Evolutionary conservation across 1,139 yeast genomes (phyloP), one percentile per base, ranked within the genome.

Genomic region (Pneumocystis sp.): DNA sequence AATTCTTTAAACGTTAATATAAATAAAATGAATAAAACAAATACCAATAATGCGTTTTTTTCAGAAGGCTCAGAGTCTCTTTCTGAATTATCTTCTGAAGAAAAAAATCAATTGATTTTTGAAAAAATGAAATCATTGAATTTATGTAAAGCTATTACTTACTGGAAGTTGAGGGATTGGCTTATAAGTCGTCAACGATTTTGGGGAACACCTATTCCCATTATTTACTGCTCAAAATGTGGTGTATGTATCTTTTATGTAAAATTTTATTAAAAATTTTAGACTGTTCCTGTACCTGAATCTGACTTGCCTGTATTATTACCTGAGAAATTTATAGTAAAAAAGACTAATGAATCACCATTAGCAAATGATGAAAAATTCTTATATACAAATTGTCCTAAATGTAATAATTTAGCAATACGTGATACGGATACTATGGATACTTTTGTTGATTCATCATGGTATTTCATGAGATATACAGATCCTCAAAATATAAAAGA

Each of bases 161-260:
- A 85, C 68, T 86, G 80, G 72, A 82, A 85, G 70, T 77, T 93
- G 44, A 80, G 96, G 70, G 98, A 93, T 73, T 93, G 98, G 98
- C 80, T 93, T 50, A 87, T 93, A 61, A 86, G 95, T 72, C 83
- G 98, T 71, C 98, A 93, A 76, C 78, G 98, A 67, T 93, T 87
- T 74, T 93, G 98, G 98, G 98, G 98, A 39, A 95, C 97, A 0
- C 98, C 98, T 2, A 93, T 93, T 66, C 98, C 98, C 1, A 89
- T 93, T 50, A 79, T 93, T 34, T 95, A 93, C 71, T 93, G 98
- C 76, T 81, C 81, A 8, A 70, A 75, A 4, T 93, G 98, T 79
- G 98, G 98, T 1, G 77, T 85, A 0, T 96, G 89, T 1, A 87
- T 97, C 0, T 21, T 25, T 96, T 50, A 25, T 25, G 12, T 96